phyloP scores from a whole-genome alignment of 352 stramenopile genomes.

The Salisapilia sapeloensis region DNA sequence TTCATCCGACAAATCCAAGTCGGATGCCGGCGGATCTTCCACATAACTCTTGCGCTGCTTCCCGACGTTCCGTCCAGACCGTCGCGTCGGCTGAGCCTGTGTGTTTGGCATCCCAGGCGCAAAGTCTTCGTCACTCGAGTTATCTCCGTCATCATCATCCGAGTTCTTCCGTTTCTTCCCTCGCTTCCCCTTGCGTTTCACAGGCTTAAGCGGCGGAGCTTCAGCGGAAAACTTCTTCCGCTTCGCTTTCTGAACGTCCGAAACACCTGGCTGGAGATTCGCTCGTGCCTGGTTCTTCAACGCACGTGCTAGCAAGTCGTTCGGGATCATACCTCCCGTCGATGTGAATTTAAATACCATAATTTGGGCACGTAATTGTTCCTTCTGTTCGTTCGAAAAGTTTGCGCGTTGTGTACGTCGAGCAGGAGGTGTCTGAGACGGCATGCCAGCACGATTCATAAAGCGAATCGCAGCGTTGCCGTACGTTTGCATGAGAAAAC shows the following conservation, averaged over 20 bases:
- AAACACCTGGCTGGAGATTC: slow-evolving; percentile 28
- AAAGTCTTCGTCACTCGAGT: slow-evolving; percentile 38
- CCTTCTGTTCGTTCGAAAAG: slow-evolving; percentile 73
- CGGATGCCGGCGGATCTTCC: slow-evolving; percentile 52
- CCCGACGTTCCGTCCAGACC: slow-evolving; percentile 64
- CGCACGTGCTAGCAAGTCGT: slow-evolving; percentile 48
- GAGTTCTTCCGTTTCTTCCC: slow-evolving; percentile 52
- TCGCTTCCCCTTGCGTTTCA: slow-evolving; percentile 52
- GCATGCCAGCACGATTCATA: slow-evolving; percentile 64
- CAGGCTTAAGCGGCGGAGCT: slow-evolving; percentile 23
- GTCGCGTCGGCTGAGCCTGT: slow-evolving; percentile 29
- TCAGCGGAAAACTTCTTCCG: slow-evolving; percentile 51
- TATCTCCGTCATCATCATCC: slow-evolving; percentile 69
- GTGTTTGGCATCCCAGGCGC: slow-evolving; percentile 16
- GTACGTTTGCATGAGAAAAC: slow-evolving; percentile 76
- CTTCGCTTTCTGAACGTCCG: slow-evolving; percentile 60
- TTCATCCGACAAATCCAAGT: slow-evolving; percentile 53
- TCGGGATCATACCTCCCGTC: slow-evolving; percentile 56
- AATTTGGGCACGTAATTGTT: slow-evolving; percentile 78
- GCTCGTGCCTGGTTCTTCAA: slow-evolving; percentile 47
- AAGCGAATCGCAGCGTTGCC: slow-evolving; percentile 60
- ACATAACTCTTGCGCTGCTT: slow-evolving; percentile 79
- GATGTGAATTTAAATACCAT: slow-evolving; percentile 86
- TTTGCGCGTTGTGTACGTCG: slow-evolving; percentile 27
- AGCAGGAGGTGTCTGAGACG: slow-evolving; percentile 2